Evolutionary conservation across 257 asterid species (phyloP).

Genomic region (Paulownia fortunei): DNA sequence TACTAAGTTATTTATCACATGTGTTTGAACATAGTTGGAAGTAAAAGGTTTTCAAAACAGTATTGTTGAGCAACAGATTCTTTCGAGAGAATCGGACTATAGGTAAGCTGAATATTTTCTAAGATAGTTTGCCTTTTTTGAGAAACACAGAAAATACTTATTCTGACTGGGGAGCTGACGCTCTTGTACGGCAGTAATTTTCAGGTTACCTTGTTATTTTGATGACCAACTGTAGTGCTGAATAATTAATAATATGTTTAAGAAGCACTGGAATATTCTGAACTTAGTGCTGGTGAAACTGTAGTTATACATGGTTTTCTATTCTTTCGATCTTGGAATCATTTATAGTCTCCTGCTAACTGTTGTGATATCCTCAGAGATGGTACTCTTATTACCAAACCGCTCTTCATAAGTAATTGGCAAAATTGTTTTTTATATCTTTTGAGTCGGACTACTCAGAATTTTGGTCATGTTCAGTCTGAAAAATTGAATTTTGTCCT

Average conservation of each 20-base stretch:
- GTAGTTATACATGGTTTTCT: neutral
- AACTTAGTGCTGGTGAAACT: neutral
- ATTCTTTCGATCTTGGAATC: too few relatives aligned
- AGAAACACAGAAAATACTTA: neutral
- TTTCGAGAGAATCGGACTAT: neutral
- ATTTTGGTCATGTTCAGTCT: too few relatives aligned
- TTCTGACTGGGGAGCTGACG: neutral
- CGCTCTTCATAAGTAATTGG: neutral
- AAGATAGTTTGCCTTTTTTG: neutral
- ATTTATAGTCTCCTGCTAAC: too few relatives aligned
- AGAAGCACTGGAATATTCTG: neutral
- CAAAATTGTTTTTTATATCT: too few relatives aligned
- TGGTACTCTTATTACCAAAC: neutral
- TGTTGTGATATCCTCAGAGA: neutral
- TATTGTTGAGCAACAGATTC: neutral
- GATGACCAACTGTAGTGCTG: neutral
- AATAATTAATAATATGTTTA: neutral
- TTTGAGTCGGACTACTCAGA: too few relatives aligned
- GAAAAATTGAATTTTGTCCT: too few relatives aligned
- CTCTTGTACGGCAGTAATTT: neutral
- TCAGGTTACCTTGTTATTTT: neutral
- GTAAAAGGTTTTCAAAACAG: neutral
- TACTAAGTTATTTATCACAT: neutral
- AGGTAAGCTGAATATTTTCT: neutral
- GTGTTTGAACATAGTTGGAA: neutral